These are phyloP conservation scores for Diaporthe ampelina DNA, from an alignment of 2,329 filamentous ascomycete species.

Conservation along the genomic window DNA sequence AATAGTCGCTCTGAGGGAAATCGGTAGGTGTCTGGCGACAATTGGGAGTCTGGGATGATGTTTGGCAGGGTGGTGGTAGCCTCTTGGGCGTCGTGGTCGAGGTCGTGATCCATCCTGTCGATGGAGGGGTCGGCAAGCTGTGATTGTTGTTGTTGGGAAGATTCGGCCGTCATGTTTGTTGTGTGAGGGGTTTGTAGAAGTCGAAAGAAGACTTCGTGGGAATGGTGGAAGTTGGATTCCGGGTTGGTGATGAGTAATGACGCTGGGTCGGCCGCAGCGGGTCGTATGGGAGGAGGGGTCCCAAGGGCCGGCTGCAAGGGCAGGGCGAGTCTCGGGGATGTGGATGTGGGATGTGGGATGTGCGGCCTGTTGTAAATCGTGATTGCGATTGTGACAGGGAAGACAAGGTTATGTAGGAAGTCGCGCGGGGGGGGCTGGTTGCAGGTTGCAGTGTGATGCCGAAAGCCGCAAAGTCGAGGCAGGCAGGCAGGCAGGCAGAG, in stretches of 20 bases:
- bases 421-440: background rate
- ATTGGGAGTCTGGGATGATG: conserved; percentile 40
- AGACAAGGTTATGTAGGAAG: conserved; percentile 18
- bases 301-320: conserved; percentile 14
- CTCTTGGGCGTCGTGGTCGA: conserved; percentile 24
- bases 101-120: conserved; percentile 29
- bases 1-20: conserved; percentile 49
- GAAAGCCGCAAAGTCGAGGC: conserved; percentile 22
- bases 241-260: conserved; percentile 25
- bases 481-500: background rate
- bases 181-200: background rate
- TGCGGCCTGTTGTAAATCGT: background rate
- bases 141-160: background rate
- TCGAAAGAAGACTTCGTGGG: background rate
- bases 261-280: conserved; percentile 5
- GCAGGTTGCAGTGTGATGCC: background rate
- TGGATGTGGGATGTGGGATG: background rate
- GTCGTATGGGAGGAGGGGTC: conserved; percentile 9
- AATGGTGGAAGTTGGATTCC: background rate
- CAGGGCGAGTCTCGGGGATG: conserved; percentile 28
- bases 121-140: background rate
- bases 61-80: conserved; percentile 21
- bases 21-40: conserved; percentile 44
- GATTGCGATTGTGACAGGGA: conserved; percentile 12
- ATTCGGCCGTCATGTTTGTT: conserved; percentile 8